Evolutionary conservation across 2,329 filamentous ascomycete species (phyloP), one percentile per base, ranked within the genome.

Genomic region (Trichoderma afroharzianum): DNA sequence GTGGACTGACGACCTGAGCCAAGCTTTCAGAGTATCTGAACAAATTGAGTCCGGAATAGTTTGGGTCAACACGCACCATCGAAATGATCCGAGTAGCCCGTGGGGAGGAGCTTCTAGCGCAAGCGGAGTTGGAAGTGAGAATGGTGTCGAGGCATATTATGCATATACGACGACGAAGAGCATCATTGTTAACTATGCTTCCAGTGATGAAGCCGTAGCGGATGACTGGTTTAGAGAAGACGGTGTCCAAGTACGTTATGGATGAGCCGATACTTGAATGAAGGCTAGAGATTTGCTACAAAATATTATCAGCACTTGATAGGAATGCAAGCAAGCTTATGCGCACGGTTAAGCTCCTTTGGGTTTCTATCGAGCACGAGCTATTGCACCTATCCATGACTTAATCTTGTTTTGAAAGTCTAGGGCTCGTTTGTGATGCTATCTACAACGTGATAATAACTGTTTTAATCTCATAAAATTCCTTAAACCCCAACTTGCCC

Each of bases 1-100:
- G 24, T 93, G 94, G 89, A 95, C 93, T 33, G 87, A 83, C 74
- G 90, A 94, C 80, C 84, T 95, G 78, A 93, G 79, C 88, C 91
- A 63, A 90, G 92, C 4, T 91, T 94, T 94, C 77, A 87, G 92
- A 47, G 90, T 94, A 3, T 89, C 91, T 66, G 92, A 93, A 78
- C 85, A 85, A 58, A 85, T 95, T 74, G 86, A 89, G 74, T 91
- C 92, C 1, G 93, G 91, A 73, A 86, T 86, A 70, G 83, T 85
- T 2, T 88, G 86, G 84, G 82, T 86, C 53, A 85, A 85, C 70
- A 93, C 85, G 0, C 91, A 93, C 79, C 91, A 93, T 77, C 85
- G 91, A 39, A 93, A 93, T 75, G 91, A 93, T 74, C 91, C 91
- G 0, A 90, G 90, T 74, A 90, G 90, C 72, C 89, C 91, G 0